Conservation (phyloP, 1,139 yeast species). For the Yamadazyma songkhlaensis region DNA sequence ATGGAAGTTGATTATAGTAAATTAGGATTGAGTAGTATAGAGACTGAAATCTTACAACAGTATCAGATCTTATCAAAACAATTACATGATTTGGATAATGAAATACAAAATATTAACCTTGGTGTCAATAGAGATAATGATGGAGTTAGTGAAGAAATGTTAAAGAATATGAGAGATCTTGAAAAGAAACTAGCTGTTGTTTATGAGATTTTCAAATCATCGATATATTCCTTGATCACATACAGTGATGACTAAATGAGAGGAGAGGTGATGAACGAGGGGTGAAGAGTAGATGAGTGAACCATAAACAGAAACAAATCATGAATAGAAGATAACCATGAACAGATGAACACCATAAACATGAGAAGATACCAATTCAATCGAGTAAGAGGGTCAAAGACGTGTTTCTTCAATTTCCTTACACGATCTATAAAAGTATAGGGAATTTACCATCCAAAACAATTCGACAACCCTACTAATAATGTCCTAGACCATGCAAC, state of each 20-base stretch:
- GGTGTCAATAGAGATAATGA: neutral
- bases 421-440: too few species aligned
- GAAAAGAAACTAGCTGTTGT: conserved; percentile 65
- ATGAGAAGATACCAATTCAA: neutral
- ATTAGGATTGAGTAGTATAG: conserved; percentile 33
- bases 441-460: too few species aligned
- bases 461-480: too few species aligned
- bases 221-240: conserved; percentile 32
- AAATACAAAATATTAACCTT: conserved; percentile 19
- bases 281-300: neutral
- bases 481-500: too few species aligned
- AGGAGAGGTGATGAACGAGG: too few species aligned
- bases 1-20: conserved; percentile 26
- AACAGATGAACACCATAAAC: neutral
- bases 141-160: conserved; percentile 23
- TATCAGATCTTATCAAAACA: conserved; percentile 48
- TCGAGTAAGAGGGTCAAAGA: too few species aligned
- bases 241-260: conserved; percentile 6
- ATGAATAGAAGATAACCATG: neutral
- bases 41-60: conserved; percentile 40
- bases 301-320: neutral
- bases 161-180: conserved; percentile 51
- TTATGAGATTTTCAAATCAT: conserved; percentile 65
- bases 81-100: conserved; percentile 31
- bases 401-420: too few species aligned